Conservation (phyloP, 2,329 filamentous ascomycete species). For the Exophiala lecanii-corni region DNA sequence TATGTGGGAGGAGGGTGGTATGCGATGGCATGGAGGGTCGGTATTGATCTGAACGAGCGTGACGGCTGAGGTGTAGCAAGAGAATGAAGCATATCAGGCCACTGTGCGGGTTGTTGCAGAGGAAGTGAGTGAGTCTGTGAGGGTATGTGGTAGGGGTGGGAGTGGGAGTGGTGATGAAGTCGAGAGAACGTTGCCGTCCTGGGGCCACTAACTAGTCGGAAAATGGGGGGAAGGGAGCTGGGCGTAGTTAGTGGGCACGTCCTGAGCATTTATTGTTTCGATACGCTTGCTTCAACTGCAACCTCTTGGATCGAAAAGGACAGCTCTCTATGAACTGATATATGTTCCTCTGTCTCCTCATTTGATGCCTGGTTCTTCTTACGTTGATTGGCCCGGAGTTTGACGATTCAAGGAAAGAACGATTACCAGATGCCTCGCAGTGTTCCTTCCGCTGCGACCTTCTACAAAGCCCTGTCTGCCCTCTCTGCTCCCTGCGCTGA, state of each 20-base stretch:
- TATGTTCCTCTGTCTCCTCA: no score
- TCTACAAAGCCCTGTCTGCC: slow-evolving; percentile 10
- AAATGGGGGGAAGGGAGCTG: slow-evolving; percentile 15
- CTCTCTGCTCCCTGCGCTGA: slow-evolving; percentile 18
- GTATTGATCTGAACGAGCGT: no score
- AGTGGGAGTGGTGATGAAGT: slow-evolving; percentile 4
- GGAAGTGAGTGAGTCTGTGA: background rate
- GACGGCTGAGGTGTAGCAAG: slow-evolving; percentile 6
- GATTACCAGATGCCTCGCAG: no score
- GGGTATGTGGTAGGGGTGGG: slow-evolving; percentile 2
- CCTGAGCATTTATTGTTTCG: background rate
- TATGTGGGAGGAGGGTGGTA: no score
- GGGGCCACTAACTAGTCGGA: slow-evolving; percentile 20
- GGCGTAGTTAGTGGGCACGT: no score
- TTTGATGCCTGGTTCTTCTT: slow-evolving; percentile 1
- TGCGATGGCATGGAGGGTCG: no score
- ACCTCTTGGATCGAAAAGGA: no score
- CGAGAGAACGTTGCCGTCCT: slow-evolving; percentile 14
- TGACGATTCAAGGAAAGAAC: slow-evolving; percentile 6
- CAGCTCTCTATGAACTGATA: no score
- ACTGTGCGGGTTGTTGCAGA: slow-evolving; percentile 5
- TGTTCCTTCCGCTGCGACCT: slow-evolving; percentile 1
- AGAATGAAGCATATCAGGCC: slow-evolving; percentile 17
- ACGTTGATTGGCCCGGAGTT: background rate
- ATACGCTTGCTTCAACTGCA: slow-evolving; percentile 14